A percentile compares a stretch with the other conserved stretches of the same genome.
Evolutionary conservation across 2,329 filamentous ascomycete species (phyloP).

Genomic region (Xylariaceae sp.): DNA sequence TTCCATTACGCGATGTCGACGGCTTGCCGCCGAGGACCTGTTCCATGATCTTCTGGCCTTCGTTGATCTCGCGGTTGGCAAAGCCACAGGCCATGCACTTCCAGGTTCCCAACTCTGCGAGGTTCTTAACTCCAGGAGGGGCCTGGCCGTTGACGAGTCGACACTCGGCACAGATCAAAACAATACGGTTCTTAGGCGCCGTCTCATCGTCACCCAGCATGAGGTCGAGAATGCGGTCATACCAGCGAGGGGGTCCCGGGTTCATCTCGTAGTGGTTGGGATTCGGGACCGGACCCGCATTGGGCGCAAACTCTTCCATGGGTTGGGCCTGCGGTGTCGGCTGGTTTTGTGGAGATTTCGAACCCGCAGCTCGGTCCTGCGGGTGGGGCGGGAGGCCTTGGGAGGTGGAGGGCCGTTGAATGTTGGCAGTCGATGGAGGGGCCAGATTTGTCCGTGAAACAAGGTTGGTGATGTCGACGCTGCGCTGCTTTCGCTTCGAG

Average conservation of each 20-base stretch:
- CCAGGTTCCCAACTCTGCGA: constrained; percentile 82
- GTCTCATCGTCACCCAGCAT: constrained; percentile 94
- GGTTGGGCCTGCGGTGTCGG: constrained; percentile 25
- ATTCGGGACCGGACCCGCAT: constrained; percentile 28
- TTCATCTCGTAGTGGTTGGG: constrained; percentile 34
- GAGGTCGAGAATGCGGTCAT: constrained; percentile 87
- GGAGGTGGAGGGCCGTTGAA: constrained; percentile 40
- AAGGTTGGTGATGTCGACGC: constrained; percentile 22
- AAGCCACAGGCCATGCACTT: constrained; percentile 79
- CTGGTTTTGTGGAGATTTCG: constrained; percentile 22
- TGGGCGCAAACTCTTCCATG: constrained; percentile 26
- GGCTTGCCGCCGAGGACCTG: constrained; percentile 46
- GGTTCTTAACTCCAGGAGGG: constrained; percentile 71
- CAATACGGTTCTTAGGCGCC: constrained; percentile 82
- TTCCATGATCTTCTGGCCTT: constrained; percentile 65
- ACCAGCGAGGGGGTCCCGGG: constrained; percentile 62
- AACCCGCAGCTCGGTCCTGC: constrained; percentile 15
- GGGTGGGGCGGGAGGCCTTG: constrained; percentile 30
- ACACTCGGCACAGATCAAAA: constrained; percentile 76
- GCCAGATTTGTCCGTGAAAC: constrained; percentile 44
- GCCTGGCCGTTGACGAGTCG: constrained; percentile 93
- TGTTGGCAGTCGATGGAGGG: constrained; percentile 60
- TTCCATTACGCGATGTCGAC: constrained; percentile 5
- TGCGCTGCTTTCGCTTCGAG: constrained; percentile 28
- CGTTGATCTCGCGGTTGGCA: constrained; percentile 76